Evolutionary conservation across 768 basidiomycete species (phyloP).

Genomic region (Boletus bicolor): DNA sequence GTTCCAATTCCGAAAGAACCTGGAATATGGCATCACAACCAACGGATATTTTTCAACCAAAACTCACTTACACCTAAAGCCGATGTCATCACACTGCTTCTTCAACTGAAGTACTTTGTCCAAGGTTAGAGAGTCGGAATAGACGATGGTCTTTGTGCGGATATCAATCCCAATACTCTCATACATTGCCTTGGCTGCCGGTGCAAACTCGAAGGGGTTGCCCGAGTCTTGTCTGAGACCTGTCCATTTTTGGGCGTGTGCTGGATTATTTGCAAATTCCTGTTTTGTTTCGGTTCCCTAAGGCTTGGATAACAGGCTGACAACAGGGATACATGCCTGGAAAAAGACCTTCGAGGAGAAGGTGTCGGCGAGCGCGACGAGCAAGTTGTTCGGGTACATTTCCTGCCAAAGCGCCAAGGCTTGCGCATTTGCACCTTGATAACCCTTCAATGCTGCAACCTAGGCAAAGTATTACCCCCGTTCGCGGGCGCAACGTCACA

Average conservation of each 20-base stretch:
- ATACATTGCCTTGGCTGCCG: constrained; percentile 70
- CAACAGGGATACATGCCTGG: constrained; percentile 43
- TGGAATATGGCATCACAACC: constrained; percentile 26
- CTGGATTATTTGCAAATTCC: constrained; percentile 58
- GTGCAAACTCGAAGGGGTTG: constrained; percentile 79
- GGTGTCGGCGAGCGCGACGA: constrained; percentile 91
- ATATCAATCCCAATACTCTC: constrained; percentile 65
- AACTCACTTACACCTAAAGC: constrained; percentile 52
- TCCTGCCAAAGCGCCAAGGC: constrained; percentile 88
- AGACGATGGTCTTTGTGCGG: constrained; percentile 68
- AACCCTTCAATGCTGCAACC: constrained; percentile 84
- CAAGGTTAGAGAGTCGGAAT: constrained; percentile 76
- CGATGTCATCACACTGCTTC: constrained; percentile 68
- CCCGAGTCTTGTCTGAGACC: constrained; percentile 94
- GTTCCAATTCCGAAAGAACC: constrained; percentile 95
- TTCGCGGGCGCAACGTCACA: not conserved
- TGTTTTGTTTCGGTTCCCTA: constrained; percentile 22
- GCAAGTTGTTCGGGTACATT: constrained; percentile 53
- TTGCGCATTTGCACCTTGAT: constrained; percentile 65
- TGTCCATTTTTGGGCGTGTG: constrained; percentile 68
- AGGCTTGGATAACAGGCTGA: not conserved
- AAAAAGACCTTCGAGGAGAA: constrained; percentile 89
- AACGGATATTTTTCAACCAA: no score
- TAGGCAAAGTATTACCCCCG: constrained; percentile 26
- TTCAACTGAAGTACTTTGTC: constrained; percentile 69